phyloP scores from a whole-genome alignment of 1,284 basidiomycete genomes.

The Ceratobasidium papillatum region DNA sequence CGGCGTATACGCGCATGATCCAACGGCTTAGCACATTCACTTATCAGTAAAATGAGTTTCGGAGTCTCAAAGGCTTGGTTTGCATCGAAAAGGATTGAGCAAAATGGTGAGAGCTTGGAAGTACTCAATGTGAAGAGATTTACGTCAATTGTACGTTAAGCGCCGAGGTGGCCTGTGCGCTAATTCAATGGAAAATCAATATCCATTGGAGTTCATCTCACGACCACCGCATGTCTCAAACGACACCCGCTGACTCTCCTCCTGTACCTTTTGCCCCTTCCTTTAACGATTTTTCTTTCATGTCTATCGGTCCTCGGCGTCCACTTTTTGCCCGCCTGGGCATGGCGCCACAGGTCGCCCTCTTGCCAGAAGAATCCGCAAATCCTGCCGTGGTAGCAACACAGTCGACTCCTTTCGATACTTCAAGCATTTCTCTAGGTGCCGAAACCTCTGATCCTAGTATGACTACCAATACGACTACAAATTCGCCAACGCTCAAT shows the following conservation, averaged over 20 bases:
- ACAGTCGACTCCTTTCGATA: background rate
- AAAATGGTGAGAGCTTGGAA: too few species aligned
- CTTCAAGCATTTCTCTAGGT: background rate
- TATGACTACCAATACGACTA: background rate
- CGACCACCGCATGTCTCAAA: background rate
- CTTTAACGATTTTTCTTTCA: conserved; percentile 2
- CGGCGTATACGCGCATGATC: background rate
- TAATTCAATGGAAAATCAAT: background rate
- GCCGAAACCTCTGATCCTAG: background rate
- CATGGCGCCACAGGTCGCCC: background rate
- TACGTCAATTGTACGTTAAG: background rate
- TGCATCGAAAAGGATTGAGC: too few species aligned
- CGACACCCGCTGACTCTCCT: background rate
- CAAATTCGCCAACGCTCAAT: background rate
- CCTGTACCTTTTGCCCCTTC: background rate
- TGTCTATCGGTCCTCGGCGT: background rate
- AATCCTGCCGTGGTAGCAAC: background rate
- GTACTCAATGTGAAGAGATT: background rate
- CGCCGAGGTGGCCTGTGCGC: background rate
- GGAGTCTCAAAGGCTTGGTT: background rate
- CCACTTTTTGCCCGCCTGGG: background rate
- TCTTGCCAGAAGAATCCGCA: background rate
- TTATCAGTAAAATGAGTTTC: background rate
- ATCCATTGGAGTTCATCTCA: background rate
- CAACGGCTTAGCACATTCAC: background rate